These are phyloP conservation scores for Paraphoma chrysanthemicola DNA, from an alignment of 2,329 filamentous ascomycete species.

Conservation along the genomic window DNA sequence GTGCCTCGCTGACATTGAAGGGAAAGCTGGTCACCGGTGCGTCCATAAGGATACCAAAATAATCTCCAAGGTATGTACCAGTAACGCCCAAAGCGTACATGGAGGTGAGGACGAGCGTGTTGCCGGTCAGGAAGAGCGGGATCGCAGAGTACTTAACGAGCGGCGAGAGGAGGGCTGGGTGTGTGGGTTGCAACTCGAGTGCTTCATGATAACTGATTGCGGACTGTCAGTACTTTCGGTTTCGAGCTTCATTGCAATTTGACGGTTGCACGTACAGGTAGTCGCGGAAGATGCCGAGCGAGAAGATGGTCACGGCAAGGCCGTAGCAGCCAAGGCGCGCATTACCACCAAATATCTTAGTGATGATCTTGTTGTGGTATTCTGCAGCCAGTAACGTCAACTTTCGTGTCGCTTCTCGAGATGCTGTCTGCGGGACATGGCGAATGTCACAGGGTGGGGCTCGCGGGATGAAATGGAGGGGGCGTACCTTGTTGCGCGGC, in stretches of 20 bases:
- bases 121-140: slow-evolving; percentile 75
- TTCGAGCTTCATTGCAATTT: background rate
- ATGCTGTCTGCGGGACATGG: no score
- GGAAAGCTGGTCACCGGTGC: slow-evolving; percentile 92
- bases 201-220: slow-evolving; percentile 77
- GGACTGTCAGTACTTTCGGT: no score
- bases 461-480: slow-evolving; percentile 7
- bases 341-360: slow-evolving; percentile 82
- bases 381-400: slow-evolving; percentile 60
- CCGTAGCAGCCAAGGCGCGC: slow-evolving; percentile 84
- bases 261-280: slow-evolving; percentile 46
- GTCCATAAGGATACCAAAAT: slow-evolving; percentile 98
- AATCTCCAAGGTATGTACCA: slow-evolving; percentile 96
- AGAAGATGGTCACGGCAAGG: slow-evolving; percentile 89
- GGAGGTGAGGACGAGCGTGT: slow-evolving; percentile 83
- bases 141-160: slow-evolving; percentile 70
- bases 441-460: slow-evolving; percentile 2
- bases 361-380: slow-evolving; percentile 89
- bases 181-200: slow-evolving; percentile 75
- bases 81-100: slow-evolving; percentile 94
- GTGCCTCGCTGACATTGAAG: slow-evolving; percentile 87
- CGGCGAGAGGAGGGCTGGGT: slow-evolving; percentile 72
- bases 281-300: slow-evolving; percentile 87
- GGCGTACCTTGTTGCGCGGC: slow-evolving; percentile 78
- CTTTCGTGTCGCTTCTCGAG: background rate